Evolutionary conservation across 2,329 filamentous ascomycete species (phyloP).

Genomic region (Nigrospora oryzae): DNA sequence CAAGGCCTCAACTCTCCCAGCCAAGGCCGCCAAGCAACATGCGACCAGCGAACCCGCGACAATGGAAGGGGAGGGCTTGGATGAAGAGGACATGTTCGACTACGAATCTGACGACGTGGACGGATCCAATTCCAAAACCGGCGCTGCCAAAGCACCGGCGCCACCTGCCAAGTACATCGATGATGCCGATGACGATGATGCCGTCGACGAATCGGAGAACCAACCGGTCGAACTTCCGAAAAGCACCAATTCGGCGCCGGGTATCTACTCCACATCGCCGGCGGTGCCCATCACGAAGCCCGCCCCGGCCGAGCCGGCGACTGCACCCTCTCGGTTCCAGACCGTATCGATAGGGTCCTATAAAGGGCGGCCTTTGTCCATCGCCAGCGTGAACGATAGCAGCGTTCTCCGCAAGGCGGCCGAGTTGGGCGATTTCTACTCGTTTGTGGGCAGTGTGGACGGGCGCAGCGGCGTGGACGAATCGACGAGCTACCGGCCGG

Average conservation of each 20-base stretch:
- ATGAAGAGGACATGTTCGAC: slow-evolving; percentile 35
- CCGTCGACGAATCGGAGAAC: slow-evolving; percentile 15
- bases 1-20: slow-evolving; percentile 1
- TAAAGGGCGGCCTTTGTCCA: slow-evolving; percentile 42
- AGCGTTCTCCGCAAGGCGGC: slow-evolving; percentile 39
- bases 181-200: slow-evolving; percentile 22
- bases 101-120: slow-evolving; percentile 29
- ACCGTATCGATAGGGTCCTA: slow-evolving; percentile 43
- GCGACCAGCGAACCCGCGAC: slow-evolving; percentile 1
- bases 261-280: slow-evolving; percentile 33
- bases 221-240: slow-evolving; percentile 7
- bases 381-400: slow-evolving; percentile 41
- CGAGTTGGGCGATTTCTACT: slow-evolving; percentile 37
- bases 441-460: slow-evolving; percentile 45
- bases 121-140: slow-evolving; percentile 3
- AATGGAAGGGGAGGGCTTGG: slow-evolving; percentile 13
- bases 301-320: slow-evolving; percentile 16
- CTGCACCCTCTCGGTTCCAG: slow-evolving; percentile 21
- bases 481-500: slow-evolving; percentile 32
- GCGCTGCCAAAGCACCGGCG: slow-evolving; percentile 12
- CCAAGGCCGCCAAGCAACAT: slow-evolving; percentile 5
- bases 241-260: slow-evolving; percentile 10
- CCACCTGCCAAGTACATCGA: slow-evolving; percentile 19
- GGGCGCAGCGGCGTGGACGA: slow-evolving; percentile 41
- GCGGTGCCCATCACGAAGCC: slow-evolving; percentile 28